phyloP scores from a whole-genome alignment of 495 filamentous ascomycete genomes.

The Lepraria neglecta region DNA sequence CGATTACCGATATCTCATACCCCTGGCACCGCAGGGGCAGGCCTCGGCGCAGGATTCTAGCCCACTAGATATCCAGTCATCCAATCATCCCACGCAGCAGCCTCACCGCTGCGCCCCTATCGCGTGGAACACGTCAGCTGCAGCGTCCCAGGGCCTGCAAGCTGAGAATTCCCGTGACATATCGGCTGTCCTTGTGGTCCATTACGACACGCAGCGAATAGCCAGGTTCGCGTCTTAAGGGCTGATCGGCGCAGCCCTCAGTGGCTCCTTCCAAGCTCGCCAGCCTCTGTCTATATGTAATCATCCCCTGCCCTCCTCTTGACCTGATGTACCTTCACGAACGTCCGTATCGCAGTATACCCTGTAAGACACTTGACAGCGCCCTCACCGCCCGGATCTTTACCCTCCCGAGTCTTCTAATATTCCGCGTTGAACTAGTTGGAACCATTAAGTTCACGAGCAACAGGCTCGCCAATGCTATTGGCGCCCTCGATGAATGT shows the following conservation, averaged over 20 bases:
- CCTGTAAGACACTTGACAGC: neutral
- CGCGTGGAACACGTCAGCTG: constrained; percentile 2
- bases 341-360: neutral
- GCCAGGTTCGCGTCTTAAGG: constrained; percentile 2
- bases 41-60: neutral
- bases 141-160: constrained; percentile 8
- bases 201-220: neutral
- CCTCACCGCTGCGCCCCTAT: constrained; percentile 8
- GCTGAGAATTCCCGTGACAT: constrained; percentile 5
- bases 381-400: neutral
- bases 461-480: neutral
- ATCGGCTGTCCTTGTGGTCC: constrained; percentile 2
- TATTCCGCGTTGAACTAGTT: neutral
- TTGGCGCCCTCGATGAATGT: constrained; percentile 1
- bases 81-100: neutral
- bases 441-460: constrained; percentile 5
- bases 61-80: neutral
- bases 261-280: neutral
- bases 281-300: neutral
- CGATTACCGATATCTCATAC: neutral
- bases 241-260: neutral
- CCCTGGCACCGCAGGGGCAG: neutral
- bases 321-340: neutral
- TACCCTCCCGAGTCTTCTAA: constrained; percentile 3
- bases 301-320: constrained; percentile 4